Evolutionary conservation across 306 rosid species (phyloP), one percentile per base, ranked within the genome.

Genomic region (Dicorynia guianensis): DNA sequence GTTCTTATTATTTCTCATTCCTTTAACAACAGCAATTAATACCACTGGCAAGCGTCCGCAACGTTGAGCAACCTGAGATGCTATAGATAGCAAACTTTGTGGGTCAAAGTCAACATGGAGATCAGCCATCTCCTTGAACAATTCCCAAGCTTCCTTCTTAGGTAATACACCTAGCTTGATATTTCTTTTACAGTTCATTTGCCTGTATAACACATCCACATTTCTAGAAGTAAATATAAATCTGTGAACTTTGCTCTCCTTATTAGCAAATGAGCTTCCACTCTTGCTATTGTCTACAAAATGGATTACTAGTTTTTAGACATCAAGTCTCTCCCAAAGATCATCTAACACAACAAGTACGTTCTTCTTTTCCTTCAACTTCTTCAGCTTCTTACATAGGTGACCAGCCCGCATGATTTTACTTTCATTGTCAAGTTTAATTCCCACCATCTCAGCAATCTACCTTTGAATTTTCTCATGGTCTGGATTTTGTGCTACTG

Each of bases 381-480:
- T 71, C 19, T 67, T 44, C 4, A 55, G 7, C 14, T 66, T 55
- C 1, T 71, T 3, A 2, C 20, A 2, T 4, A 71, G 7, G 2
- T 7, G 35, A 39, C 2, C 7, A 9, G 76, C 76, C 55, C 75
- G 18, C 18, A 30, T 50, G 0, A 1, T 5, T 19, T 20, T 0
- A 17, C 12, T 44, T 8, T 49, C 79, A 11, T 5, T 6, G 3
- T 67, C 48, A 11, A 67, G 36, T 18, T 58, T 18, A 17, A 76
- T 10, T 3, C 43, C 67, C 7, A 58, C 38, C 3, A 4, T 30
- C 0, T 67, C 61, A 9, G 47, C 50, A 19, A 76, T 36, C 9
- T 79, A 36, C 12, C 30, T 58, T 53, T 79, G 83, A 17, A 64
- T 79, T 10, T 14, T n/a, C 14, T 39, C 3, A 35, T 55, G 3